A percentile compares a stretch with the other conserved stretches of the same genome.
These are phyloP conservation scores for Andrographis paniculata DNA, from an alignment of 305 asterid species.

Conservation along the genomic window DNA sequence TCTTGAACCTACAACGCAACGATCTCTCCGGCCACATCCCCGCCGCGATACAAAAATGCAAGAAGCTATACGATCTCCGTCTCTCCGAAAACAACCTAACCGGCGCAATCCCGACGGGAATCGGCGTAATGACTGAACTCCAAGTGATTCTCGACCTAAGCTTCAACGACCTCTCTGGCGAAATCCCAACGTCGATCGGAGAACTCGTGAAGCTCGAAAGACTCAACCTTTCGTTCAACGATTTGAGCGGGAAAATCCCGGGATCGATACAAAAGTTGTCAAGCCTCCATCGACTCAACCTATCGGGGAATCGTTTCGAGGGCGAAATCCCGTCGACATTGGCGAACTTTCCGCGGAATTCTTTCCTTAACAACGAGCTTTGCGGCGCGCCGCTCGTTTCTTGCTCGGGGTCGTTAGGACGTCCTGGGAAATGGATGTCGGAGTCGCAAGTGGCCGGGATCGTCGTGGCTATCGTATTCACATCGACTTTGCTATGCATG, in stretches of 20 bases:
- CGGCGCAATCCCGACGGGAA: conserved; percentile 58
- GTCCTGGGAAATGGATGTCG: conserved; percentile 35
- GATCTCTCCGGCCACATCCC: conserved; percentile 67
- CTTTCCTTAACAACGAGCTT: conserved; percentile 45
- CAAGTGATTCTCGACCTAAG: conserved; percentile 83
- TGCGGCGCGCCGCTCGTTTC: conserved; percentile 69
- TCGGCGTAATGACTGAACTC: conserved; percentile 56
- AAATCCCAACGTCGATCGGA: conserved; percentile 64
- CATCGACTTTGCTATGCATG: conserved; percentile 68
- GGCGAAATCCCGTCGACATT: conserved; percentile 58
- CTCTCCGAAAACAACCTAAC: conserved; percentile 56
- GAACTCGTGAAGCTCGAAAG: conserved; percentile 65
- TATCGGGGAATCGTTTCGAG: conserved; percentile 52
- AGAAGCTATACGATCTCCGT: conserved; percentile 72
- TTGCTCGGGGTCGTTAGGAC: conserved; percentile 34
- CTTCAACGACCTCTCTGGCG: conserved; percentile 50
- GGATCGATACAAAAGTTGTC: conserved; percentile 49
- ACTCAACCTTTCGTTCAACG: conserved; percentile 64
- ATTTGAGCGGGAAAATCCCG: conserved; percentile 53
- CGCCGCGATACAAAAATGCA: conserved; percentile 50
- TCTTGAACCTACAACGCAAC: conserved; percentile 59
- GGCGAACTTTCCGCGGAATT: conserved; percentile 46
- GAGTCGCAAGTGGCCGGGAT: conserved; percentile 54
- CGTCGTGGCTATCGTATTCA: conserved; percentile 71
- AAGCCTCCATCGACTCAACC: conserved; percentile 63